Conservation (phyloP, 495 filamentous ascomycete species). For the Penicillium chermesinum region DNA sequence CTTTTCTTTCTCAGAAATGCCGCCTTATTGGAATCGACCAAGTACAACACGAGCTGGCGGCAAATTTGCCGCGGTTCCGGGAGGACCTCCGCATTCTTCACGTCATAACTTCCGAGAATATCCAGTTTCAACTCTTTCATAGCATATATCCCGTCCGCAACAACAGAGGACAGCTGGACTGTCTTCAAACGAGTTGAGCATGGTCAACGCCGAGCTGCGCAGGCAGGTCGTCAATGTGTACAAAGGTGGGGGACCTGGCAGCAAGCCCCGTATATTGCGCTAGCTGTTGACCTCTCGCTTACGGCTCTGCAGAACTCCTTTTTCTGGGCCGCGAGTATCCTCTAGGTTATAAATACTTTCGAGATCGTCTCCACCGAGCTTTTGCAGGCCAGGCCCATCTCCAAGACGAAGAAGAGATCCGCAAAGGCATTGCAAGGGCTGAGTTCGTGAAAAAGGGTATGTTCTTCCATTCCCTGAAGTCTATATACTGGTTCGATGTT, state of each 20-base stretch:
- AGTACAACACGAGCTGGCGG: not conserved
- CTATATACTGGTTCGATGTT: not conserved
- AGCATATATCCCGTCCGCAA: not conserved
- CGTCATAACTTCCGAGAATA: constrained; percentile 12
- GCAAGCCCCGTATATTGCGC: not conserved
- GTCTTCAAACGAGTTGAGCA: constrained; percentile 16
- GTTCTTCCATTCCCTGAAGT: constrained; percentile 7
- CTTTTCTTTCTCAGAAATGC: too few relatives aligned
- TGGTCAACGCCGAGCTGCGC: constrained; percentile 57
- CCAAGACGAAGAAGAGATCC: constrained; percentile 67
- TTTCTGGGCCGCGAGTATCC: constrained; percentile 84
- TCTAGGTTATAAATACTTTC: constrained; percentile 79
- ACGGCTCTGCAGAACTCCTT: constrained; percentile 60
- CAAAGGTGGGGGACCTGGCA: constrained; percentile 57
- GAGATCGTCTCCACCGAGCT: constrained; percentile 72
- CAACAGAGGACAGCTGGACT: not conserved
- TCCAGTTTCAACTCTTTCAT: constrained; percentile 4
- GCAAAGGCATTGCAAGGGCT: constrained; percentile 66
- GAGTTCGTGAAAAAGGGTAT: constrained; percentile 88
- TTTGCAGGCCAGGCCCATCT: constrained; percentile 70
- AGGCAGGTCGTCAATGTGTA: constrained; percentile 83
- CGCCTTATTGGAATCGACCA: too few relatives aligned
- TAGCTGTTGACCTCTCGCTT: not conserved
- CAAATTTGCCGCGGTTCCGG: not conserved
- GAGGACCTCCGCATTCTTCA: constrained; percentile 13